Base-by-base conservation (phyloP, 78 protist species). In the Neovahlkampfia damariscottae region DNA sequence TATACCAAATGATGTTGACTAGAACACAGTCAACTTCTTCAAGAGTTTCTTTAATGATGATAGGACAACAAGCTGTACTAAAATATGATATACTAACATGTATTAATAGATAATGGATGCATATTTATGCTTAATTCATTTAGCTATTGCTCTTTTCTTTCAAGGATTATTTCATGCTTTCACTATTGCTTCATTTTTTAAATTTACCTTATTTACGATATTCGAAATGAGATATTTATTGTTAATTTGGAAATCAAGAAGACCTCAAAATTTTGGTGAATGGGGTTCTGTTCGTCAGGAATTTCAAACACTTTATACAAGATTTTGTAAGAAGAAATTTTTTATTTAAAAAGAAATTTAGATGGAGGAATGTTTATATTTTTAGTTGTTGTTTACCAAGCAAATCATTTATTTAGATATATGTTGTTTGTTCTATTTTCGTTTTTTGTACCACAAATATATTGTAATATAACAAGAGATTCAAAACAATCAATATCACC, bases 71-170 rank as follows among this genome's bases (percentile, higher is more conserved):
- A 19, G 62, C 62, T 19, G n/a, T n/a, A n/a, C n/a, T n/a, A n/a
- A n/a, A n/a, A n/a, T n/a, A n/a, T n/a, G n/a, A n/a, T n/a, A n/a
- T n/a, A n/a, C n/a, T n/a, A n/a, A n/a, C n/a, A n/a, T n/a, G n/a
- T n/a, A n/a, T n/a, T n/a, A n/a, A n/a, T n/a, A n/a, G n/a, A 77
- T 89, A 28, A 7, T 86, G 67, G 93, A 87, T 50, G 78, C 89
- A n/a, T 89, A 89, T 40, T 69, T 84, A 1, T 84, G 82, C 66
- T 72, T 86, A 27, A n/a, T 89, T 9, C 93, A 89, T 80, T 41
- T 87, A 30, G 72, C 87, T 2, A 78, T 82, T 19, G 89, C 83
- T 32, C 40, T 89, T 1, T 10, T 84, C 8, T 68, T 78, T 7
- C 88, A 83, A 39, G 41, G 41, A 0, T 19, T 84, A 40, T 86